phyloP scores from a whole-genome alignment of 371 early-diverging fungal species.

The Choanephora cucurbitarum region DNA sequence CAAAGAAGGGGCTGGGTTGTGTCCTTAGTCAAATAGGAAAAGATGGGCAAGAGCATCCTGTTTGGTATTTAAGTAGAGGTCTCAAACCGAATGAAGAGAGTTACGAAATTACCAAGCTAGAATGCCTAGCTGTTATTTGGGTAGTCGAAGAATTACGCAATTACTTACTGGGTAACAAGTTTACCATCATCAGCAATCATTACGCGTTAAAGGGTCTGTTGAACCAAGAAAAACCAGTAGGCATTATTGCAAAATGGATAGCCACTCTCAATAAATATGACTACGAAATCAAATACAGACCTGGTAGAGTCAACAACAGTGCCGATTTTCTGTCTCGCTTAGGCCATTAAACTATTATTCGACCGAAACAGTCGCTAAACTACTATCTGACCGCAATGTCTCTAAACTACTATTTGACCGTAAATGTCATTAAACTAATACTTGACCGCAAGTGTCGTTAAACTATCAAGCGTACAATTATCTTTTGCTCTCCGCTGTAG shows the following conservation, averaged over 20 bases:
- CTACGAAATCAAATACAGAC: constrained; percentile 1
- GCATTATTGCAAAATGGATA: too few species aligned
- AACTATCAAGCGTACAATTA: too few species aligned
- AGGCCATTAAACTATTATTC: not conserved
- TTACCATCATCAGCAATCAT: constrained; percentile 1
- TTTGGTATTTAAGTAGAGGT: not conserved
- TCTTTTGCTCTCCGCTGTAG: too few species aligned
- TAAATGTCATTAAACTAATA: too few species aligned
- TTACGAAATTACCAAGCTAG: constrained; percentile 3
- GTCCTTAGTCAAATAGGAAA: not conserved
- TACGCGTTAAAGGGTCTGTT: not conserved
- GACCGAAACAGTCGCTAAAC: too few species aligned
- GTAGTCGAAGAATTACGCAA: not conserved
- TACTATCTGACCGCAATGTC: too few species aligned
- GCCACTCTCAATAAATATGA: constrained; percentile 6
- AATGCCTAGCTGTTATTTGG: constrained; percentile 4
- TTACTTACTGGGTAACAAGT: not conserved
- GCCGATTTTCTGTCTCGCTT: not conserved
- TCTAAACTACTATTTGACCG: too few species aligned
- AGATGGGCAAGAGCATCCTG: not conserved
- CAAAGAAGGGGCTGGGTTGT: not conserved
- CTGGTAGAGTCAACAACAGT: constrained; percentile 2
- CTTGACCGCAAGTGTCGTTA: too few species aligned
- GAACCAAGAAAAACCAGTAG: not conserved
- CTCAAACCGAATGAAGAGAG: not conserved